A percentile compares a stretch with the other conserved stretches of the same genome.
Evolutionary conservation across 176 grass and related monocot species (phyloP).

Genomic region (Zoysia japonica): DNA sequence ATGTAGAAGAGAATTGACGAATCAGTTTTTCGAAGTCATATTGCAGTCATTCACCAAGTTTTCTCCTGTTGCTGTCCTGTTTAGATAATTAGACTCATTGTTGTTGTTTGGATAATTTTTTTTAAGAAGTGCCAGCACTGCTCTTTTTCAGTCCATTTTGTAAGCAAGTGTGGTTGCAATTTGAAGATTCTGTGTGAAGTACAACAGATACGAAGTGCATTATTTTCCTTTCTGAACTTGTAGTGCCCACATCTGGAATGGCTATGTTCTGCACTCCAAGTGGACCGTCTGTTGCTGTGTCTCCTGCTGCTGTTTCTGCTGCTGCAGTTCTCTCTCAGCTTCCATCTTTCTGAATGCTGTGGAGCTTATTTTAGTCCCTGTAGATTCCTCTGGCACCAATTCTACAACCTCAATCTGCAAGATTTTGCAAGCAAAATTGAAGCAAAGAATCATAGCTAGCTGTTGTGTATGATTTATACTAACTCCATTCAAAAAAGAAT

Average conservation of each 20-base stretch:
- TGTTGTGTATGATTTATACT: background rate
- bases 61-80: background rate
- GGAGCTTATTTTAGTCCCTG: conserved; percentile 83
- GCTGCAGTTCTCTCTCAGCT: conserved; percentile 46
- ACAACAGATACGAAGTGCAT: background rate
- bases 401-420: conserved; percentile 80
- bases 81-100: background rate
- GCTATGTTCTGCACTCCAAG: conserved; percentile 3
- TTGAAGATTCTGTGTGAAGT: background rate
- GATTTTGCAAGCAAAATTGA: background rate
- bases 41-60: too few species aligned
- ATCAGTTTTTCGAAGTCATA: background rate
- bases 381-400: conserved; percentile 61
- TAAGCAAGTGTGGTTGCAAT: background rate
- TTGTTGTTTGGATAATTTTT: background rate
- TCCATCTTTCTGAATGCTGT: conserved; percentile 72
- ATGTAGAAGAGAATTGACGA: background rate
- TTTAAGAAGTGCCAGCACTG: background rate
- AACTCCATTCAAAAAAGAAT: background rate
- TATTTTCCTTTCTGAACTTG: background rate
- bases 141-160: background rate
- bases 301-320: background rate
- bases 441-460: background rate
- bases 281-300: background rate
- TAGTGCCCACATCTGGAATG: background rate